Evolutionary conservation across 1,284 basidiomycete genomes (phyloP), one percentile per base, ranked within the genome.

Genomic region (Austroboletus niveus): DNA sequence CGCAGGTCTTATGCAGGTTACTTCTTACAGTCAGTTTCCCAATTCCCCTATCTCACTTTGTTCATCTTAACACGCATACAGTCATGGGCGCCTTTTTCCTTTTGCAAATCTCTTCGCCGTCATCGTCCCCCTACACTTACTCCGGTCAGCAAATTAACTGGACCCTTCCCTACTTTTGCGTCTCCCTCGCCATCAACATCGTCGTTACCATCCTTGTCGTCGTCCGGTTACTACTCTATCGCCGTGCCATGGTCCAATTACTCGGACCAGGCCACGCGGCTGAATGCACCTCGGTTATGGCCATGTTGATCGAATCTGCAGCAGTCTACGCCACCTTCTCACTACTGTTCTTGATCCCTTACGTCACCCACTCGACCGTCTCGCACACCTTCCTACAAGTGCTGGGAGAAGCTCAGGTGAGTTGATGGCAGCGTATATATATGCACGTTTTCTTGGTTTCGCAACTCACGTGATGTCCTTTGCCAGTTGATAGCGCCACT

Each of bases 281-380:
- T 1, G 62, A 59, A 24, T 63, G 59, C 40, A 65, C 64, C n/a
- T 63, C 58, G 6, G n/a, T 68, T 24, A 54, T 55, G 1, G 60
- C 67, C 0, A 51, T 69, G 53, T 31, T 69, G 29, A 20, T 69
- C 49, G 64, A 66, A 41, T 65, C 60, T 7, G 64, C 64, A 1
- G 54, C 65, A 0, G 8, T 65, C 27, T 68, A 68, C 29, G 48
- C 67, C 11, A 48, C 50, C 2, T 65, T 59, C 42, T 53, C 60
- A 0, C 58, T 69, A 32, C 31, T 69, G 17, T 68, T 68, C 40
- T 12, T 66, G 22, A 40, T 66, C 24, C 65, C 62, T 0, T 69
- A 52, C 41, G 47, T 48, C 17, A 4, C 53, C 14, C 24, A 56
- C 8, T 45, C 30, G 11, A 15, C 51, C 2, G n/a, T 61, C 29